Percentiles rank a stretch among this genome's conserved stretches.
phyloP scores from a whole-genome alignment of 31 red algal genomes.

The Endocladia muricata region DNA sequence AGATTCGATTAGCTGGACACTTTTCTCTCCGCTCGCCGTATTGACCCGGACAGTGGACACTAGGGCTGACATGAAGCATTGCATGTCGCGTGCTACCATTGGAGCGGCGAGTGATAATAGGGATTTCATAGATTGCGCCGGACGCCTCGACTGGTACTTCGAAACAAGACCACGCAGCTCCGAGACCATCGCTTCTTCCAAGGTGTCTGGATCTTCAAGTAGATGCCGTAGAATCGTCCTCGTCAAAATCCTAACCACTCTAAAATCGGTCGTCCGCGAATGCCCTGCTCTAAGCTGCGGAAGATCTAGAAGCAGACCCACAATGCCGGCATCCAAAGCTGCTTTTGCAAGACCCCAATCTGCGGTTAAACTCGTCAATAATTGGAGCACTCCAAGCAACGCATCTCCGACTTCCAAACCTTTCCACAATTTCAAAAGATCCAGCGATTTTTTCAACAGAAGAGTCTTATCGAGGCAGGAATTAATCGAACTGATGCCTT shows the following conservation, averaged over 20 bases:
- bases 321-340: constrained; percentile 20
- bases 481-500: neutral
- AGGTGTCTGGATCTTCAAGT: constrained; percentile 49
- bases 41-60: neutral
- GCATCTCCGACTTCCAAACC: constrained; percentile 35
- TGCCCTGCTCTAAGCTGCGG: constrained; percentile 10
- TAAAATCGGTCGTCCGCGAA: constrained; percentile 5
- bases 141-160: neutral
- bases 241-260: constrained; percentile 16
- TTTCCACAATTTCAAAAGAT: constrained; percentile 18
- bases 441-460: constrained; percentile 14
- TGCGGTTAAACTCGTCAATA: constrained; percentile 19
- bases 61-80: constrained; percentile 31
- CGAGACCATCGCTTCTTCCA: constrained; percentile 40
- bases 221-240: constrained; percentile 59
- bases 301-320: constrained; percentile 8
- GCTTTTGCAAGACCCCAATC: constrained; percentile 35
- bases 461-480: neutral
- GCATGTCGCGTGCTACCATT: constrained; percentile 27
- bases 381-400: constrained; percentile 19
- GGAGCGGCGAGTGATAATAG: constrained; percentile 32
- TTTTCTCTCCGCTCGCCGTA: neutral
- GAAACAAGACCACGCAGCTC: constrained; percentile 24
- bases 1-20: constrained; percentile 2
- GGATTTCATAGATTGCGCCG: constrained; percentile 23